Percentiles rank a stretch among this genome's conserved stretches.
These are phyloP conservation scores for Trichoderma erinaceum DNA, from an alignment of 495 filamentous ascomycete species.

Conservation along the genomic window DNA sequence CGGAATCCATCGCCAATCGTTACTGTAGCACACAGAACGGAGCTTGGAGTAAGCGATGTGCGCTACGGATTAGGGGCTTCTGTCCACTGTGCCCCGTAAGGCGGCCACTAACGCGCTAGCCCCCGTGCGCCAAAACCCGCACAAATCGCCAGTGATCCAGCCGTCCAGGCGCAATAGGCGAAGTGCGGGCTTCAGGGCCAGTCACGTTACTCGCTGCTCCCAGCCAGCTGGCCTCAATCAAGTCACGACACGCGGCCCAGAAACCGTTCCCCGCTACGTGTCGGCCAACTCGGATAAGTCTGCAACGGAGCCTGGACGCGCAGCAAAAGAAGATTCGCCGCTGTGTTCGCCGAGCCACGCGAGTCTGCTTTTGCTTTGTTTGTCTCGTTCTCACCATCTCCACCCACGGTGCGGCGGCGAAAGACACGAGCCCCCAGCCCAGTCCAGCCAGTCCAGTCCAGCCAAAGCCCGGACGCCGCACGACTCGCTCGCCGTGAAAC, in stretches of 20 bases:
- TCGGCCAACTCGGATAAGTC: background rate
- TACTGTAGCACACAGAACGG: background rate
- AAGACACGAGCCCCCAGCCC: background rate
- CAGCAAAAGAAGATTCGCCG: background rate
- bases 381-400: background rate
- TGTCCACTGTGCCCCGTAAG: background rate
- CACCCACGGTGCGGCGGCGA: slow-evolving; percentile 3
- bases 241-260: background rate
- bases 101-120: background rate
- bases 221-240: background rate
- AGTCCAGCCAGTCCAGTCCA: background rate
- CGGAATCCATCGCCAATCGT: no score
- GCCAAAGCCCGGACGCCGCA: background rate
- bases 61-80: background rate
- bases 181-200: background rate
- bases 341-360: background rate
- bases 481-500: background rate
- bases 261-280: background rate
- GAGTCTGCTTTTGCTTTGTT: background rate
- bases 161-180: background rate
- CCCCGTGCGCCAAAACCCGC: background rate
- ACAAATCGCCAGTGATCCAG: background rate
- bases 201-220: background rate
- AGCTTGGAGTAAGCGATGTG: background rate
- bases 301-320: background rate